Percentiles rank a stretch among this genome's conserved stretches.
Conservation (phyloP, 805 yeast genomes). For the Kockiozyma suomiensis region DNA sequence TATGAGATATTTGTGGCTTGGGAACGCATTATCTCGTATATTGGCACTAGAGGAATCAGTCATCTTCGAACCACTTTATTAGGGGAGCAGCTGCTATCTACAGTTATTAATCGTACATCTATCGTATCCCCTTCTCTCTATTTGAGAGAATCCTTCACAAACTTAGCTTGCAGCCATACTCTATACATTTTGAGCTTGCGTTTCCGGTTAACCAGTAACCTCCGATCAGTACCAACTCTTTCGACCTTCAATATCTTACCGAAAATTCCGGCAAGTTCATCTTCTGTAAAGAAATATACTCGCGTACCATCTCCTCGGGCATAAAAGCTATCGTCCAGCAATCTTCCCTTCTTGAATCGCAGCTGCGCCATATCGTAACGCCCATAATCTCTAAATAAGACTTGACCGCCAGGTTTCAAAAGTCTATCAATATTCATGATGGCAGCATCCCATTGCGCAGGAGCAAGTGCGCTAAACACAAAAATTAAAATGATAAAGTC, state of each 20-base stretch:
- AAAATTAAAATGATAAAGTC: conserved; percentile 95
- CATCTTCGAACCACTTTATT: too few species aligned
- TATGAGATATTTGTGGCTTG: too few species aligned
- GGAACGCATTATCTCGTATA: too few species aligned
- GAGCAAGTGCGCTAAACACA: conserved; percentile 89
- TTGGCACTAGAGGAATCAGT: too few species aligned
- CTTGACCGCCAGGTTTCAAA: conserved; percentile 90
- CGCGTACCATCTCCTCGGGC: conserved; percentile 98
- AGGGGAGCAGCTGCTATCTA: too few species aligned
- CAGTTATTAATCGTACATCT: too few species aligned
- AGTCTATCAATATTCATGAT: conserved; percentile 66
- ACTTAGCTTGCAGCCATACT: conserved; percentile 95
- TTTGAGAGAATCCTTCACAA: conserved; percentile 50
- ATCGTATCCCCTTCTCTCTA: too few species aligned
- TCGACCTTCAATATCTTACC: conserved; percentile 63
- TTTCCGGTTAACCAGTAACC: conserved; percentile 88
- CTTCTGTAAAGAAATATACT: conserved; percentile 95
- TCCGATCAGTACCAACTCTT: conserved; percentile 84
- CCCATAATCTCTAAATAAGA: conserved; percentile 91
- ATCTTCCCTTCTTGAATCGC: conserved; percentile 83
- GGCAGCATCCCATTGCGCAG: conserved; percentile 87
- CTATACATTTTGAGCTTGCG: conserved; percentile 93
- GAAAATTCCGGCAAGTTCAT: conserved; percentile 78
- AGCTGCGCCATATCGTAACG: conserved; percentile 95
- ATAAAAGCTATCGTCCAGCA: conserved; percentile 89